phyloP scores from a whole-genome alignment of 768 basidiomycete genomes.

The Rhizopogon salebrosus region DNA sequence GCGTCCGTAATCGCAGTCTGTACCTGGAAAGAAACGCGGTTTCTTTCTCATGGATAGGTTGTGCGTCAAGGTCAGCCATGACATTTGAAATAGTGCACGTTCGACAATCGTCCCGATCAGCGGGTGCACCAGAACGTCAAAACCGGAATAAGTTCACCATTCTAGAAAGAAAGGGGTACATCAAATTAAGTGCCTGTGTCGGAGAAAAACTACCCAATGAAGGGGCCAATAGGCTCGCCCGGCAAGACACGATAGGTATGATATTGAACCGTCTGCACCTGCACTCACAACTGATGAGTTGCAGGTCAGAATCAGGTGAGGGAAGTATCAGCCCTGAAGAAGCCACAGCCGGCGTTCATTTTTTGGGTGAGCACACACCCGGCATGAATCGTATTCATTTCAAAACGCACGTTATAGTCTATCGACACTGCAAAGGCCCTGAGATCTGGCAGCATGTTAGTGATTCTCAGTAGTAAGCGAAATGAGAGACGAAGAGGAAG shows the following conservation, averaged over 20 bases:
- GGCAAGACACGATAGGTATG: constrained; percentile 29
- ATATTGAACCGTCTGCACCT: constrained; percentile 38
- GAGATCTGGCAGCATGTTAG: not conserved
- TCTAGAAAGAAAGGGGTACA: not conserved
- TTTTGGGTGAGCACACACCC: not conserved
- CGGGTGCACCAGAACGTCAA: constrained; percentile 1
- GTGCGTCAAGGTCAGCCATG: not conserved
- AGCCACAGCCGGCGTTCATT: constrained; percentile 1
- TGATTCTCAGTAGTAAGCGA: not conserved
- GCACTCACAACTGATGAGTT: constrained; percentile 40
- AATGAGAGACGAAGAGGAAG: not conserved
- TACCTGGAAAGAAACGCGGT: constrained; percentile 1
- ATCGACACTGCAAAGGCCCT: not conserved
- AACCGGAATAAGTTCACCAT: not conserved
- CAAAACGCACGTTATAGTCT: not conserved
- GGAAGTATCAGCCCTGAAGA: constrained; percentile 20
- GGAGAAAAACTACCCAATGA: constrained; percentile 22
- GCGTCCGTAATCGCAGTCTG: not conserved
- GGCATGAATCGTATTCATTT: not conserved
- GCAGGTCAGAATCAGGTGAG: constrained; percentile 40
- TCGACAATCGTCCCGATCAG: constrained; percentile 3
- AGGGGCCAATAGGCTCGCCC: constrained; percentile 30
- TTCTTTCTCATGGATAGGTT: not conserved
- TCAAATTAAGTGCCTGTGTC: constrained; percentile 31
- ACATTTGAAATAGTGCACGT: constrained; percentile 9